Percentiles rank a stretch among this genome's conserved stretches.
phyloP scores from a whole-genome alignment of 208 protist genomes.

The Novymonas esmeraldas region DNA sequence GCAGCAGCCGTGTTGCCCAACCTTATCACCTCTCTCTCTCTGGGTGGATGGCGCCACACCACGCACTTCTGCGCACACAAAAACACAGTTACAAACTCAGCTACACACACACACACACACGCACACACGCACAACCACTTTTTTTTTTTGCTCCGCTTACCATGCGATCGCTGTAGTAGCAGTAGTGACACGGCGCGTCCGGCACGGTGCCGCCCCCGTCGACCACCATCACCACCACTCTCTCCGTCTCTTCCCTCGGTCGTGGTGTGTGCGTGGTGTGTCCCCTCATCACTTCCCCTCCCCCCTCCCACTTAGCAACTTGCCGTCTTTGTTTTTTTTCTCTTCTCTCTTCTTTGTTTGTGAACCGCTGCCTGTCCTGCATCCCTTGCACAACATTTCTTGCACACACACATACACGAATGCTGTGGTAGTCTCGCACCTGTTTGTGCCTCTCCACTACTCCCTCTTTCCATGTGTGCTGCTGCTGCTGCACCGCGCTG shows the following conservation, averaged over 20 bases:
- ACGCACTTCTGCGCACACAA: neutral
- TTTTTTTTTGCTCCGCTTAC: neutral
- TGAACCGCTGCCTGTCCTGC: neutral
- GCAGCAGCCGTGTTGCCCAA: neutral
- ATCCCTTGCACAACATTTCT: neutral
- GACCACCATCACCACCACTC: neutral
- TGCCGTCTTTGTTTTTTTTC: too few species aligned
- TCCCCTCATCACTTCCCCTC: too few species aligned
- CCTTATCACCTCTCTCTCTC: neutral
- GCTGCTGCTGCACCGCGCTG: too few species aligned
- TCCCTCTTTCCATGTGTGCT: too few species aligned
- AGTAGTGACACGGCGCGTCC: neutral
- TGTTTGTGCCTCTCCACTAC: too few species aligned
- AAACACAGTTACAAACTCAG: neutral
- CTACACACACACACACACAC: slow-evolving; percentile 2
- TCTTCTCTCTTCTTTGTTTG: too few species aligned
- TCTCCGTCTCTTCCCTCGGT: neutral
- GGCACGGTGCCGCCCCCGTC: neutral
- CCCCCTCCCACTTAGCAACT: too few species aligned
- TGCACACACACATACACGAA: slow-evolving; percentile 12
- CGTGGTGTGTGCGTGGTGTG: too few species aligned
- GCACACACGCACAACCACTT: neutral
- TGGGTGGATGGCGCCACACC: neutral
- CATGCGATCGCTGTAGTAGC: neutral
- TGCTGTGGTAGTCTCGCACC: neutral